phyloP scores from a whole-genome alignment of 2,329 filamentous ascomycete species.

The Phaeoacremonium minimum region DNA sequence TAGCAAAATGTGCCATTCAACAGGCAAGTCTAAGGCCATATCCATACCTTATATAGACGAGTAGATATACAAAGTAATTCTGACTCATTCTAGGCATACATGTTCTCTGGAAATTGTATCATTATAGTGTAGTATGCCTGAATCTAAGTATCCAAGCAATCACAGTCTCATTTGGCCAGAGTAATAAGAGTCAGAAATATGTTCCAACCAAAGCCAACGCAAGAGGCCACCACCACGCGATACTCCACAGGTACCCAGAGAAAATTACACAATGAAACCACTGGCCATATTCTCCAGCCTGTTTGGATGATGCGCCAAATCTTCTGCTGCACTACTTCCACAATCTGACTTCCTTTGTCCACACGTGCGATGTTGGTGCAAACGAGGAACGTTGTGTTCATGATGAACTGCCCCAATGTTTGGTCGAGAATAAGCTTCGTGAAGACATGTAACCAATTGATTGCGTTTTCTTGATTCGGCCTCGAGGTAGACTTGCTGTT shows the following conservation, averaged over 20 bases:
- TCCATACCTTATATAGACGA: too few relatives aligned
- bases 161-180: neutral
- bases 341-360: slow-evolving; percentile 9
- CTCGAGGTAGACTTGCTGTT: slow-evolving; percentile 1
- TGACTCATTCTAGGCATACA: too few relatives aligned
- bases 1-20: too few relatives aligned
- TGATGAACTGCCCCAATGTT: slow-evolving; percentile 16
- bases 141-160: too few relatives aligned
- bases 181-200: slow-evolving; percentile 14
- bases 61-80: too few relatives aligned
- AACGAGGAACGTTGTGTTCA: slow-evolving; percentile 7
- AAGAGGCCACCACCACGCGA: slow-evolving; percentile 16
- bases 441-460: slow-evolving; percentile 14
- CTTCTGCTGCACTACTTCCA: slow-evolving; percentile 12
- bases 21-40: too few relatives aligned
- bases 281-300: slow-evolving; percentile 18
- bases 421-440: slow-evolving; percentile 17
- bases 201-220: slow-evolving; percentile 19
- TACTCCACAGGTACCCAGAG: slow-evolving; percentile 17
- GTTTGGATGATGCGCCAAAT: slow-evolving; percentile 14
- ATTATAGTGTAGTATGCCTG: too few relatives aligned
- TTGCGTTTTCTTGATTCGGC: slow-evolving; percentile 1
- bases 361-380: slow-evolving; percentile 16
- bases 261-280: slow-evolving; percentile 16
- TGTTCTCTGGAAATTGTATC: too few relatives aligned